Percentiles rank a stretch among this genome's conserved stretches.
These are phyloP conservation scores for Xenoacremonium recifei DNA, from an alignment of 2,329 filamentous ascomycete genomes.

Conservation along the genomic window DNA sequence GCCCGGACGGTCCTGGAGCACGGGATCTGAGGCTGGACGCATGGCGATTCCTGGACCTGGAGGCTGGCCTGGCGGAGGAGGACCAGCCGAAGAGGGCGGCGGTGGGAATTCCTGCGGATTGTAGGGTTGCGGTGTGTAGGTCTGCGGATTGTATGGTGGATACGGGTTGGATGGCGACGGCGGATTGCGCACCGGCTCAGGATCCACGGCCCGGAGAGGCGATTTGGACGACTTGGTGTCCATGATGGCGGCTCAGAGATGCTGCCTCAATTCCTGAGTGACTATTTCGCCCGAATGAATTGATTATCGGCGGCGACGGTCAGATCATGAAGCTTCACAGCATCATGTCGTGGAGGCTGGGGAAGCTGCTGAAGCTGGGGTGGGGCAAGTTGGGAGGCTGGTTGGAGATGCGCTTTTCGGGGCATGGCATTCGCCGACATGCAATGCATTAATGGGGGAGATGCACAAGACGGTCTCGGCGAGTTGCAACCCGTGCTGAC, in stretches of 20 bases:
- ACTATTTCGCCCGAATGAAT: too few relatives aligned
- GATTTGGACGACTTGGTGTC: constrained; percentile 8
- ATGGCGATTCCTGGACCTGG: constrained; percentile 16
- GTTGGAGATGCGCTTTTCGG: constrained; percentile 21
- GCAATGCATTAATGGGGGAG: too few relatives aligned
- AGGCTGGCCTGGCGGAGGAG: constrained; percentile 8
- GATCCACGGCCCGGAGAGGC: constrained; percentile 23
- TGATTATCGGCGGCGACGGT: too few relatives aligned
- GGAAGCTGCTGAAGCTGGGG: constrained; percentile 18
- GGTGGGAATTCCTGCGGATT: constrained; percentile 8
- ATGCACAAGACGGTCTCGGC: too few relatives aligned
- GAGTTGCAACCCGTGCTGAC: too few relatives aligned
- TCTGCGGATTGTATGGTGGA: constrained; percentile 19
- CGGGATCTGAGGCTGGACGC: constrained; percentile 21
- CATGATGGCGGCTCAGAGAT: constrained; percentile 4
- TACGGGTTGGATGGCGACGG: constrained; percentile 19
- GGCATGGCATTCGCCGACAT: too few relatives aligned
- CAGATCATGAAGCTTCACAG: constrained; percentile 11
- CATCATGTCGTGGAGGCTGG: constrained; percentile 20
- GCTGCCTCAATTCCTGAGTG: too few relatives aligned
- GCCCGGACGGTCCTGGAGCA: constrained; percentile 8
- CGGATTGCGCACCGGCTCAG: constrained; percentile 24
- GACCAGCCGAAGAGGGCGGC: constrained; percentile 8
- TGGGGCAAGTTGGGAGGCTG: constrained; percentile 19
- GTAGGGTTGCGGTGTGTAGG: constrained; percentile 7